Evolutionary conservation across 2,329 filamentous ascomycete genomes (phyloP).

Genomic region (Phialophora chinensis): DNA sequence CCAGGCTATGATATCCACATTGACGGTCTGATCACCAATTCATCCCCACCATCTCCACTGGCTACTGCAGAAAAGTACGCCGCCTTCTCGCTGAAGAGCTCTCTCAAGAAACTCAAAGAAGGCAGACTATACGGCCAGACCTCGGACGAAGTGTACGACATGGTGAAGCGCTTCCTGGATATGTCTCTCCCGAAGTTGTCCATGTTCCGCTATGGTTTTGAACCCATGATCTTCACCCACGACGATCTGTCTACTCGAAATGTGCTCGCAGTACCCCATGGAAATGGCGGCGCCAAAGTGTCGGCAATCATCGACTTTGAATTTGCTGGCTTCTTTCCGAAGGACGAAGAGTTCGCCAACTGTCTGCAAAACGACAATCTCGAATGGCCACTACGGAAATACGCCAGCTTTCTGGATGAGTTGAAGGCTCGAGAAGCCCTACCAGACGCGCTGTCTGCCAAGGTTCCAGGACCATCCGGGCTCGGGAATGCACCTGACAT

Average conservation of each 20-base stretch:
- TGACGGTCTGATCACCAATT: slow-evolving; percentile 24
- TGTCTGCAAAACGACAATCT: slow-evolving; percentile 30
- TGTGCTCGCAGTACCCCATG: slow-evolving; percentile 39
- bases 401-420: slow-evolving; percentile 25
- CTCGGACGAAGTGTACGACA: slow-evolving; percentile 25
- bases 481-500: slow-evolving; percentile 17
- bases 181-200: slow-evolving; percentile 29
- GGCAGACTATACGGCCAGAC: slow-evolving; percentile 24
- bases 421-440: slow-evolving; percentile 24
- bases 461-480: slow-evolving; percentile 7
- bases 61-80: slow-evolving; percentile 22
- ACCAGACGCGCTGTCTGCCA: slow-evolving; percentile 21
- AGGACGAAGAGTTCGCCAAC: slow-evolving; percentile 42
- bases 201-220: slow-evolving; percentile 17
- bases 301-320: slow-evolving; percentile 44
- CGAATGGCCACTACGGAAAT: slow-evolving; percentile 32
- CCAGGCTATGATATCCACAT: slow-evolving; percentile 31
- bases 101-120: slow-evolving; percentile 23
- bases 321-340: slow-evolving; percentile 42
- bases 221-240: slow-evolving; percentile 40
- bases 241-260: slow-evolving; percentile 41
- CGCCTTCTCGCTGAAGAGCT: slow-evolving; percentile 19
- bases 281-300: slow-evolving; percentile 24
- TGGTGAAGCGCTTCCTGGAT: slow-evolving; percentile 27
- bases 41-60: slow-evolving; percentile 19